phyloP scores from a whole-genome alignment of 805 yeast species.

The Myxozyma sirexii region DNA sequence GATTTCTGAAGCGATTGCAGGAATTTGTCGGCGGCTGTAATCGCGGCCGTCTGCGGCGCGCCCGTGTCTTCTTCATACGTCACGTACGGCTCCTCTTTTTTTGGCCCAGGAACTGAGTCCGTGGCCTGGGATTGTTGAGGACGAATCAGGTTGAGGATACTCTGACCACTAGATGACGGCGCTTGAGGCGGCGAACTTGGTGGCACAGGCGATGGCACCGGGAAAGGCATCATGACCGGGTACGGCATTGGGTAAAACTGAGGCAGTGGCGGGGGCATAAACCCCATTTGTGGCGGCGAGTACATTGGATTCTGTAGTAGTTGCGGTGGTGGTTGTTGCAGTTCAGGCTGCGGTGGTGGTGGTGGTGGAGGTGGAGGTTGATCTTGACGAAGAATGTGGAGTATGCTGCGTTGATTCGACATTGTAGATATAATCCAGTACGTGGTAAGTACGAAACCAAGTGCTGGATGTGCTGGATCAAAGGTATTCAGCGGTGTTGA shows the following conservation, averaged over 20 bases:
- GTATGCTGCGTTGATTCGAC: constrained; percentile 16
- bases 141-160: constrained; percentile 7
- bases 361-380: not conserved
- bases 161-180: not conserved
- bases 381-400: constrained; percentile 15
- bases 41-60: constrained; percentile 7
- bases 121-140: not conserved
- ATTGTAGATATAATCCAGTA: too few relatives aligned
- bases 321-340: not conserved
- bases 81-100: not conserved
- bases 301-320: not conserved
- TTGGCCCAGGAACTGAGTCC: not conserved
- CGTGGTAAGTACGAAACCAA: too few relatives aligned
- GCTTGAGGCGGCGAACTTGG: not conserved
- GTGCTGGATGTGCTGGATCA: too few relatives aligned
- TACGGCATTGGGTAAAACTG: not conserved
- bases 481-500: too few relatives aligned
- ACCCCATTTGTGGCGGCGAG: not conserved
- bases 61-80: constrained; percentile 4
- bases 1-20: constrained; percentile 25
- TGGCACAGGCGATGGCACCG: not conserved
- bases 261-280: not conserved
- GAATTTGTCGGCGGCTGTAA: constrained; percentile 17
- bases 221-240: not conserved
- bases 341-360: not conserved